Evolutionary conservation across 345 rosid species (phyloP).

Genomic region (Sapria himalayana): DNA sequence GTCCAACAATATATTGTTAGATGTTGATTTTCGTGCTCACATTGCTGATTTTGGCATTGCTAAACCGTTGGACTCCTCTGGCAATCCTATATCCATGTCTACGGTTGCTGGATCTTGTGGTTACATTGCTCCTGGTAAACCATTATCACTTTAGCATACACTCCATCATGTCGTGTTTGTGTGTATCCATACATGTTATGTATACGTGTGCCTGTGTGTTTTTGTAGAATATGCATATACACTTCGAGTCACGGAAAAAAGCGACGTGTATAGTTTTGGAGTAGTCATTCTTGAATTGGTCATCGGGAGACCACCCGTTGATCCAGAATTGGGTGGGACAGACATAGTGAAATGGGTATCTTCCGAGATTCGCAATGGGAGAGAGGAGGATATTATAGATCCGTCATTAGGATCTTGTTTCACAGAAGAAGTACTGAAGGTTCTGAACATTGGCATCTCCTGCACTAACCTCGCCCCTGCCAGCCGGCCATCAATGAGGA

Average conservation of each 20-base stretch:
- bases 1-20: conserved; percentile 81
- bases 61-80: conserved; percentile 53
- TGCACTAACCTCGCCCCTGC: conserved; percentile 82
- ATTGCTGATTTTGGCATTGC: conserved; percentile 97
- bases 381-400: conserved; percentile 63
- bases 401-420: conserved; percentile 58
- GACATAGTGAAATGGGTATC: conserved; percentile 94
- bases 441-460: conserved; percentile 66
- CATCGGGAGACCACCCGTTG: conserved; percentile 57
- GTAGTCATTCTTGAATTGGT: conserved; percentile 86
- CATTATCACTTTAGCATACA: neutral
- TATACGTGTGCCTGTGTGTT: neutral
- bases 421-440: conserved; percentile 68
- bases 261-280: conserved; percentile 95
- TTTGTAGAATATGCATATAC: conserved; percentile 91
- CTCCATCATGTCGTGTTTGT: neutral
- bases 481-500: conserved; percentile 90
- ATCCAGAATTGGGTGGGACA: conserved; percentile 75
- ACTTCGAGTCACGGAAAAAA: conserved; percentile 91
- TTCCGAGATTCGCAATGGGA: conserved; percentile 54
- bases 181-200: neutral
- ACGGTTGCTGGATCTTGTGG: conserved; percentile 94
- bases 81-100: conserved; percentile 83
- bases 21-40: conserved; percentile 77
- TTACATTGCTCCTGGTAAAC: conserved; percentile 96